Percentiles rank a stretch among this genome's conserved stretches.
phyloP scores from a whole-genome alignment of 306 rosid genomes.

The Rosa chinensis region DNA sequence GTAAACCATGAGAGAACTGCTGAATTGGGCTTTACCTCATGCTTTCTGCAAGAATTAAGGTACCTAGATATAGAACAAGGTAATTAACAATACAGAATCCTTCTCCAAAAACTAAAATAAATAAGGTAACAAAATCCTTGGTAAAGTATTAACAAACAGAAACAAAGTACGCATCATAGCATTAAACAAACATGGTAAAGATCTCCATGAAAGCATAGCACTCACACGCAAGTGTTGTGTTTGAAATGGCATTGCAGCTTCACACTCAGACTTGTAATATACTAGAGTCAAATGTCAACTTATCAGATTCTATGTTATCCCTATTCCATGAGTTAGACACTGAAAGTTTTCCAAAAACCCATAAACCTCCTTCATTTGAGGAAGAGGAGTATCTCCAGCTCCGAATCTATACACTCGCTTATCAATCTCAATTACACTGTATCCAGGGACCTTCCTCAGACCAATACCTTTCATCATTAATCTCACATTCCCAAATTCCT shows the following conservation, averaged over 20 bases:
- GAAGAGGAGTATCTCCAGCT: conserved; percentile 61
- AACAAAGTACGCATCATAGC: background rate
- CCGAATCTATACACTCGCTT: conserved; percentile 64
- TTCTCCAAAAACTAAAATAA: background rate
- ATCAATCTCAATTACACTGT: conserved; percentile 70
- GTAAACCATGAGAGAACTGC: conserved; percentile 46
- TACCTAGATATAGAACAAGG: conserved; percentile 40
- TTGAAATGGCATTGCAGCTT: background rate
- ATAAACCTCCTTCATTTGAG: conserved; percentile 47
- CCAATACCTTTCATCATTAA: conserved; percentile 63
- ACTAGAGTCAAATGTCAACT: conserved; percentile 18
- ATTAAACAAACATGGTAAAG: background rate
- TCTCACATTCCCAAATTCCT: conserved; percentile 76
- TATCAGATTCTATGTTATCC: conserved; percentile 35
- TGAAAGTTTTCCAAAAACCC: conserved; percentile 44
- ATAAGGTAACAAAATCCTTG: background rate
- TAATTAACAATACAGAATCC: conserved; percentile 8
- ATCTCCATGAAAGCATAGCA: background rate
- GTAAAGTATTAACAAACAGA: background rate
- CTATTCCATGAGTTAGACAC: conserved; percentile 50
- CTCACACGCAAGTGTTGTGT: background rate
- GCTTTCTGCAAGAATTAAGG: conserved; percentile 56
- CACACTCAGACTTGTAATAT: background rate
- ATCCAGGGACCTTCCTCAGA: conserved; percentile 83
- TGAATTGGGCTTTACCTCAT: conserved; percentile 46